Evolutionary conservation across 805 yeast species (phyloP).

Genomic region (Brettanomyces bruxellensis): DNA sequence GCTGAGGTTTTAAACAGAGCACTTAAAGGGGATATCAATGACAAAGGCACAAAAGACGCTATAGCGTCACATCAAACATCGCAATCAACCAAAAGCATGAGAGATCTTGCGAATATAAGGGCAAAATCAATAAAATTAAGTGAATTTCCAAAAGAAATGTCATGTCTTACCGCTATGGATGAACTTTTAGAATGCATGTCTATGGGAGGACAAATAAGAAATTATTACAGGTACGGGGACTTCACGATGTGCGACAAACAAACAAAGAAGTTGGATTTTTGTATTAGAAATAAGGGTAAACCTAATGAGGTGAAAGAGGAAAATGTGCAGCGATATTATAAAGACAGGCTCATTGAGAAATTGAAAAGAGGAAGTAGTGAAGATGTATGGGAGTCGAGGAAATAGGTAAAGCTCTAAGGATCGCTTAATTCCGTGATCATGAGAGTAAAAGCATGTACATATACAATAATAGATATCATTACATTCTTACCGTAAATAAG

Average conservation of each 20-base stretch:
- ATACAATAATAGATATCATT: no score
- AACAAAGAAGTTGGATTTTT: constrained; percentile 71
- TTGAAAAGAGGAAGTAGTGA: constrained; percentile 68
- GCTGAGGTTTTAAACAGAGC: background rate
- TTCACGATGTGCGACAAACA: constrained; percentile 63
- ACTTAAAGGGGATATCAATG: background rate
- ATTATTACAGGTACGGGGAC: constrained; percentile 77
- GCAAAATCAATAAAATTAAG: constrained; percentile 18
- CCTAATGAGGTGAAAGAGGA: constrained; percentile 41
- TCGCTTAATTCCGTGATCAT: no score
- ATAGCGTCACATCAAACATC: background rate
- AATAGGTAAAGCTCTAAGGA: background rate
- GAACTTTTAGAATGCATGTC: constrained; percentile 82
- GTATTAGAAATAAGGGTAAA: constrained; percentile 50
- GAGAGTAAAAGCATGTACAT: no score
- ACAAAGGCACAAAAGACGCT: background rate
- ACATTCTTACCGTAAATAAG: no score
- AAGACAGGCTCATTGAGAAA: constrained; percentile 49
- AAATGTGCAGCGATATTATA: constrained; percentile 62
- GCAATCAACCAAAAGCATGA: constrained; percentile 4
- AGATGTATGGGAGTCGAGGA: constrained; percentile 62
- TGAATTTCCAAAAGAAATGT: constrained; percentile 36
- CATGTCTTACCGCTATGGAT: constrained; percentile 77
- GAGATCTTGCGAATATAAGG: constrained; percentile 22
- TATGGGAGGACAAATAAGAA: constrained; percentile 79